Base-by-base conservation (phyloP, 1,139 yeast species). In the Citeromyces siamensis region DNA sequence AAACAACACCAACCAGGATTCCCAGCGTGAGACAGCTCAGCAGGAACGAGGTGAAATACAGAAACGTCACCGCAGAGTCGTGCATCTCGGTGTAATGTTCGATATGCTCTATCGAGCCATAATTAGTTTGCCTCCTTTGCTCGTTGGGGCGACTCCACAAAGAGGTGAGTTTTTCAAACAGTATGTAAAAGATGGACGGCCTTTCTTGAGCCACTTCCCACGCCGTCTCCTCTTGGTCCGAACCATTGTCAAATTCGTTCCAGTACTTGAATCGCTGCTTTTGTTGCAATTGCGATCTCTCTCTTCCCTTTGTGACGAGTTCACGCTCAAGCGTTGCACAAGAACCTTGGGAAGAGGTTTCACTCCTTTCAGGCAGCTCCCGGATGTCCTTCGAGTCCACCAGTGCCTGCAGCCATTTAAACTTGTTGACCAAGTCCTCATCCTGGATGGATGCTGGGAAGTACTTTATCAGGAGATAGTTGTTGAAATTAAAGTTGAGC, bases 221-320 rank as follows among this genome's bases (percentile, higher is more conserved):
- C 6, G 12, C 23, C 10, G 37, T 21, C 17, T 40, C 43, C 34
- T 51, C 58, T 29, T 37, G 48, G 39, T 55, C 60, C 1, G 58
- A 52, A 0, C 75, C 79, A 46, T 76, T 69, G 48, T 77, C 85
- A 50, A 77, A 77, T 52, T 77, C 85, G 49, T 77, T 77, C 85
- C 85, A 77, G 49, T 77, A 77, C 36, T 80, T 10, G 6, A 19
- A 19, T 16, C 29, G n/a, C 17, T 22, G 9, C 32, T 32, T 16
- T 7, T 19, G 17, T 22, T n/a, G 52, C 45, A 35, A 55, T 62
- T 43, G 57, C 43, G 16, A 56, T 56, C 42, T 57, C 45, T 39
- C 50, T 48, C 38, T 55, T 54, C 19, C 51, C 40, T 13, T 55
- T 36, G 10, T 55, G 55, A 1, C 59, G 55, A 19, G 35, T 41